These are phyloP conservation scores for Pichia sp. DNA, from an alignment of 1,139 yeast genomes.

Conservation along the genomic window DNA sequence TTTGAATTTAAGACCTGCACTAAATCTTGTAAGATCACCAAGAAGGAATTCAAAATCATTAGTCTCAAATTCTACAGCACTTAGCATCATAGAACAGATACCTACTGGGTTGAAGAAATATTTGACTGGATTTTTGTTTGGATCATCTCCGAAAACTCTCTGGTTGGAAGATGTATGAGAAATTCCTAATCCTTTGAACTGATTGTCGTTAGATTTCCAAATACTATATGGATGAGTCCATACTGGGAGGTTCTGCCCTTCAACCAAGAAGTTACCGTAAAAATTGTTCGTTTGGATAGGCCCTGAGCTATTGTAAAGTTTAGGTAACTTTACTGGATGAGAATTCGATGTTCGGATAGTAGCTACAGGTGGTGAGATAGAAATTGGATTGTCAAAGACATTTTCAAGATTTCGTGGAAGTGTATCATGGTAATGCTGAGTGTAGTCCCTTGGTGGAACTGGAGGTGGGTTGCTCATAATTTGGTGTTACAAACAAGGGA, in stretches of 20 bases:
- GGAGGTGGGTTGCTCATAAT: too few relatives aligned
- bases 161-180: slow-evolving; percentile 54
- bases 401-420: slow-evolving; percentile 10
- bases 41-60: slow-evolving; percentile 18
- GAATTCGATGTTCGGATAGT: slow-evolving; percentile 33
- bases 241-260: slow-evolving; percentile 51
- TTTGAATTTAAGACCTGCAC: slow-evolving; percentile 22
- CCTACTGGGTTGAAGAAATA: slow-evolving; percentile 31
- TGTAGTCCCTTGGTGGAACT: slow-evolving; percentile 23
- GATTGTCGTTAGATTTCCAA: slow-evolving; percentile 45
- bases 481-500: too few relatives aligned
- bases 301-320: slow-evolving; percentile 27
- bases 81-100: slow-evolving; percentile 27
- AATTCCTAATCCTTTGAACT: slow-evolving; percentile 52
- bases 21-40: slow-evolving; percentile 27
- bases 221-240: slow-evolving; percentile 83
- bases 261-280: slow-evolving; percentile 70
- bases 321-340: slow-evolving; percentile 44
- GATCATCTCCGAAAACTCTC: slow-evolving; percentile 60
- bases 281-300: slow-evolving; percentile 80
- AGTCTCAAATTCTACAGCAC: slow-evolving; percentile 24
- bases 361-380: slow-evolving; percentile 40
- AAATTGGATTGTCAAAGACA: slow-evolving; percentile 29
- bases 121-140: slow-evolving; percentile 26
- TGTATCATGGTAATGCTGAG: not conserved